Percentiles rank a stretch among this genome's conserved stretches.
Evolutionary conservation across 2,329 filamentous ascomycete genomes (phyloP).

Genomic region (Ilyonectria destructans): DNA sequence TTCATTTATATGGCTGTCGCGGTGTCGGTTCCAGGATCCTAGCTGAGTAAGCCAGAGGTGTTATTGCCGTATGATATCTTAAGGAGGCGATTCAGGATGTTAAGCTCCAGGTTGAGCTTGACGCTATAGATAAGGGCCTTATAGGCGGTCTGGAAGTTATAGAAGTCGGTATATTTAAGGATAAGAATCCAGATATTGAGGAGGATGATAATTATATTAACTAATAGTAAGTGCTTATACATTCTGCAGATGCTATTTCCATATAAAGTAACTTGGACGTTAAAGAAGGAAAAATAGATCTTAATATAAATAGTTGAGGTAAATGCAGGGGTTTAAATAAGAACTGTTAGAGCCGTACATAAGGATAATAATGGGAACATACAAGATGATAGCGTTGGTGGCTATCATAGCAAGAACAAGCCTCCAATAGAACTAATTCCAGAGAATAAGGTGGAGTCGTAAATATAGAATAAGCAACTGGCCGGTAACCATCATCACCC

Average conservation of each 20-base stretch:
- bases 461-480: constrained; percentile 75
- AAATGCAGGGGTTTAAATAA: constrained; percentile 31
- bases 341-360: constrained; percentile 66
- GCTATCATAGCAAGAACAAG: constrained; percentile 72
- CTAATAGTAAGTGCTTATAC: constrained; percentile 59
- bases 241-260: constrained; percentile 33
- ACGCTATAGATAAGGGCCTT: constrained; percentile 57
- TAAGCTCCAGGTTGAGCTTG: constrained; percentile 59
- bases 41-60: constrained; percentile 39
- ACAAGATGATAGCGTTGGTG: constrained; percentile 66
- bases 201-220: constrained; percentile 62
- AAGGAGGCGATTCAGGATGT: constrained; percentile 57
- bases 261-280: constrained; percentile 53
- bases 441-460: constrained; percentile 72
- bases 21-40: background rate
- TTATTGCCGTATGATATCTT: constrained; percentile 47
- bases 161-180: constrained; percentile 55
- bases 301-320: constrained; percentile 65
- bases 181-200: constrained; percentile 60
- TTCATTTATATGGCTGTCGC: constrained; percentile 1
- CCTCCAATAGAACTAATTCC: constrained; percentile 63
- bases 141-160: constrained; percentile 55
- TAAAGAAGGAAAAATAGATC: constrained; percentile 46
- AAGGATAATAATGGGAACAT: constrained; percentile 69
- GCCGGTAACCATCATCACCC: constrained; percentile 70